These are phyloP conservation scores for Zizania latifolia DNA, from an alignment of 176 grass and related monocot species.

Conservation along the genomic window DNA sequence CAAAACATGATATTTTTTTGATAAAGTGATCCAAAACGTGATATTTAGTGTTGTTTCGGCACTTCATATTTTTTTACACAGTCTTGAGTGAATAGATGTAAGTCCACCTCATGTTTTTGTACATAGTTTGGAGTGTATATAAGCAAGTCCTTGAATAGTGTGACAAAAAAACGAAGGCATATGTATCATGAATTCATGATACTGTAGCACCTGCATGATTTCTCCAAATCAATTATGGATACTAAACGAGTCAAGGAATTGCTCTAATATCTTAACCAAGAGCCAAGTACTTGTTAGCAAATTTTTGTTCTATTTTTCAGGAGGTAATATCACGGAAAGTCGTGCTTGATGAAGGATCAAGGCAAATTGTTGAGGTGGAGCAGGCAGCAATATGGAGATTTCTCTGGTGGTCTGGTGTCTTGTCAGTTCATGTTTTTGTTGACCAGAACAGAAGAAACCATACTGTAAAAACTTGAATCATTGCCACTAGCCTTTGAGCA, in stretches of 20 bases:
- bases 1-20: too few relatives aligned
- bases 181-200: neutral
- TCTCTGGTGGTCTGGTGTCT: constrained; percentile 91
- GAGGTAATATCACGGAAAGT: constrained; percentile 86
- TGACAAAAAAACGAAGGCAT: constrained; percentile 3
- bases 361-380: constrained; percentile 87
- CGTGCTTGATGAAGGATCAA: constrained; percentile 63
- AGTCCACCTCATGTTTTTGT: too few relatives aligned
- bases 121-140: too few relatives aligned
- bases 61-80: too few relatives aligned
- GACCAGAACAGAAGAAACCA: constrained; percentile 82
- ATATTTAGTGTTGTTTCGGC: too few relatives aligned
- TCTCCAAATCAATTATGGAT: neutral
- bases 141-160: neutral
- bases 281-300: neutral
- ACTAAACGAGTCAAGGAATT: neutral
- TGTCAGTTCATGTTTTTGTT: constrained; percentile 85
- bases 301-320: constrained; percentile 21
- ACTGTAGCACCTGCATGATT: neutral
- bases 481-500: neutral
- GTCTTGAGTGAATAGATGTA: too few relatives aligned
- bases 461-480: constrained; percentile 48
- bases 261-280: neutral
- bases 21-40: too few relatives aligned
- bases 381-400: constrained; percentile 89